phyloP scores from a whole-genome alignment of 2,329 filamentous ascomycete genomes.

The Rugonectria rugulosa region DNA sequence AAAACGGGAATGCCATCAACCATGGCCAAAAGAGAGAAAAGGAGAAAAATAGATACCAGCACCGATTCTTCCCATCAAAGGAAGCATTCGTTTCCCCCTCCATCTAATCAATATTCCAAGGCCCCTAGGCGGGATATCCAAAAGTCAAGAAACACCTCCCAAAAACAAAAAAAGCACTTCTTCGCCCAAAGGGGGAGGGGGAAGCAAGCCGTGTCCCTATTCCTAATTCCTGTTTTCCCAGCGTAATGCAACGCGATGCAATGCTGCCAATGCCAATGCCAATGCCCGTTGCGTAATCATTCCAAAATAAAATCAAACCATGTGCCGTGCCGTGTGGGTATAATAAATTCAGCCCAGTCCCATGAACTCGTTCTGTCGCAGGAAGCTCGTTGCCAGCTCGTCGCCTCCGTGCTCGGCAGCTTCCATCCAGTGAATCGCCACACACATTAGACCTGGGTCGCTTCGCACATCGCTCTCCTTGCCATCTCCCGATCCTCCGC shows the following conservation, averaged over 20 bases:
- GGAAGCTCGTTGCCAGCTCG: constrained; percentile 80
- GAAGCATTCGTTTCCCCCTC: constrained; percentile 4
- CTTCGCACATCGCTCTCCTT: constrained; percentile 65
- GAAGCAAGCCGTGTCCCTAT: constrained; percentile 7
- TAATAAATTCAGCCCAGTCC: constrained; percentile 41
- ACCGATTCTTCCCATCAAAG: background rate
- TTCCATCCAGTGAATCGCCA: constrained; percentile 98
- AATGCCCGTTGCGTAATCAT: constrained; percentile 1
- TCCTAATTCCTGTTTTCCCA: constrained; percentile 3
- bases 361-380: constrained; percentile 69
- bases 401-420: constrained; percentile 86
- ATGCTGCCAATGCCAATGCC: background rate
- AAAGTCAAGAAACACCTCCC: no score
- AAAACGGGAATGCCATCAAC: constrained; percentile 6
- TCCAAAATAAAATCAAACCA: constrained; percentile 29
- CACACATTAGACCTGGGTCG: constrained; percentile 89
- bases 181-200: background rate
- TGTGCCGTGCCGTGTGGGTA: constrained; percentile 30
- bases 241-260: constrained; percentile 12
- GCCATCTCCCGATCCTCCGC: constrained; percentile 32
- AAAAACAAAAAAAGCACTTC: constrained; percentile 6
- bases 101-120: constrained; percentile 14
- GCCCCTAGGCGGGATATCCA: constrained; percentile 19
- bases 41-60: no score
- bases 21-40: background rate